Evolutionary conservation across 2,329 filamentous ascomycete species (phyloP).

Genomic region (Botryotinia narcissicola): DNA sequence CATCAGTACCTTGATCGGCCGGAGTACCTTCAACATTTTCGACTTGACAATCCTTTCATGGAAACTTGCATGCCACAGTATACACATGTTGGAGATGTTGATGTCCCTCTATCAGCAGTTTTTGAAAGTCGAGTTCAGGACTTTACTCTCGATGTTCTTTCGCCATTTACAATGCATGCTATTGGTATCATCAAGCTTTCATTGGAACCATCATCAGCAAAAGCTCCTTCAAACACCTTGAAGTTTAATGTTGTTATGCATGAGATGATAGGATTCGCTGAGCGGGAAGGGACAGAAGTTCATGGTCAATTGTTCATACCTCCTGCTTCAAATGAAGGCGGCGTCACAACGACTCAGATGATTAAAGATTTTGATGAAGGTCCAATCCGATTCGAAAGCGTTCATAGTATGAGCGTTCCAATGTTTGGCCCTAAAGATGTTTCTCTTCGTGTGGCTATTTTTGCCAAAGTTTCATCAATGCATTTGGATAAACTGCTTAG

Average conservation of each 20-base stretch:
- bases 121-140: constrained; percentile 95
- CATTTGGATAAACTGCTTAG: constrained; percentile 95
- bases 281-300: constrained; percentile 91
- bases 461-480: constrained; percentile 86
- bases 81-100: constrained; percentile 86
- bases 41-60: constrained; percentile 87
- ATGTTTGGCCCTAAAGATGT: constrained; percentile 72
- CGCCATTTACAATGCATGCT: constrained; percentile 86
- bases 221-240: constrained; percentile 85
- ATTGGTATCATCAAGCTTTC: constrained; percentile 89
- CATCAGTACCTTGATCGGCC: constrained; percentile 95
- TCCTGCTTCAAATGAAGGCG: constrained; percentile 82
- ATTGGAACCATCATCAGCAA: constrained; percentile 87
- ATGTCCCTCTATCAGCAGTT: constrained; percentile 87
- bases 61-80: constrained; percentile 90
- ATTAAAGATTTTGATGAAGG: constrained; percentile 92
- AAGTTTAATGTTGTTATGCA: constrained; percentile 99
- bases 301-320: constrained; percentile 97
- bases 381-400: constrained; percentile 90
- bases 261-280: constrained; percentile 89
- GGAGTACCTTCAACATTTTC: constrained; percentile 90
- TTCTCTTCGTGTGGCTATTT: constrained; percentile 81
- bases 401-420: constrained; percentile 95
- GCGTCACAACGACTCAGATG: constrained; percentile 93
- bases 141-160: constrained; percentile 85